A percentile compares a stretch with the other conserved stretches of the same genome.
These are phyloP conservation scores for Amylostereum chailletii DNA, from an alignment of 1,284 basidiomycete species.

Conservation along the genomic window DNA sequence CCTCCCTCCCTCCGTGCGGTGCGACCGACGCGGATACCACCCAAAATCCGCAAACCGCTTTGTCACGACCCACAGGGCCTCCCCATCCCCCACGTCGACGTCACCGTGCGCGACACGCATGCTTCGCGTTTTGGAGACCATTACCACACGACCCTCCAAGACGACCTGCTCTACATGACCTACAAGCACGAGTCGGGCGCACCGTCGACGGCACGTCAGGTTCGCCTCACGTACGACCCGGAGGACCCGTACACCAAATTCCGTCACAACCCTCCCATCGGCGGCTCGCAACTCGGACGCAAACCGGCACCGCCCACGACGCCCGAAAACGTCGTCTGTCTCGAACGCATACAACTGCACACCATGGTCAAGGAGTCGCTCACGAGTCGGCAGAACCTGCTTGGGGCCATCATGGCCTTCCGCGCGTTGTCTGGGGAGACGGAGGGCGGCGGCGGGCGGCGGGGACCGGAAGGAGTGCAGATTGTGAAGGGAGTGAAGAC, in stretches of 20 bases:
- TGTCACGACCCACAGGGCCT: slow-evolving; percentile 41
- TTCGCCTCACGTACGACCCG: slow-evolving; percentile 69
- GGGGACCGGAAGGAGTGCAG: slow-evolving; percentile 69
- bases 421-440: slow-evolving; percentile 85
- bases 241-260: slow-evolving; percentile 73
- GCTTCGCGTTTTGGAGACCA: slow-evolving; percentile 76
- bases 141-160: slow-evolving; percentile 76
- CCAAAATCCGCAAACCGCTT: slow-evolving; percentile 24
- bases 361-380: slow-evolving; percentile 79
- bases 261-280: slow-evolving; percentile 65
- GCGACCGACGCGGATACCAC: too few relatives aligned
- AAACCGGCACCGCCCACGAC: slow-evolving; percentile 57
- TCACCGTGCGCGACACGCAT: slow-evolving; percentile 64
- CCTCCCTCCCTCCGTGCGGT: too few relatives aligned
- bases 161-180: slow-evolving; percentile 93
- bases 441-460: slow-evolving; percentile 57
- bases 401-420: slow-evolving; percentile 81
- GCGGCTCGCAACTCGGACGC: slow-evolving; percentile 60
- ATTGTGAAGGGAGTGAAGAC: slow-evolving; percentile 74
- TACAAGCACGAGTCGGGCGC: slow-evolving; percentile 68
- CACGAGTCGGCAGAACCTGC: slow-evolving; percentile 66
- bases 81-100: slow-evolving; percentile 57
- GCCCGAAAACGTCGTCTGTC: slow-evolving; percentile 58
- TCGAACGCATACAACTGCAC: slow-evolving; percentile 84
- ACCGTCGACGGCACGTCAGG: slow-evolving; percentile 43